Base-by-base conservation (phyloP, 2,329 filamentous ascomycete genomes). In the Hymenoscyphus linearis region DNA sequence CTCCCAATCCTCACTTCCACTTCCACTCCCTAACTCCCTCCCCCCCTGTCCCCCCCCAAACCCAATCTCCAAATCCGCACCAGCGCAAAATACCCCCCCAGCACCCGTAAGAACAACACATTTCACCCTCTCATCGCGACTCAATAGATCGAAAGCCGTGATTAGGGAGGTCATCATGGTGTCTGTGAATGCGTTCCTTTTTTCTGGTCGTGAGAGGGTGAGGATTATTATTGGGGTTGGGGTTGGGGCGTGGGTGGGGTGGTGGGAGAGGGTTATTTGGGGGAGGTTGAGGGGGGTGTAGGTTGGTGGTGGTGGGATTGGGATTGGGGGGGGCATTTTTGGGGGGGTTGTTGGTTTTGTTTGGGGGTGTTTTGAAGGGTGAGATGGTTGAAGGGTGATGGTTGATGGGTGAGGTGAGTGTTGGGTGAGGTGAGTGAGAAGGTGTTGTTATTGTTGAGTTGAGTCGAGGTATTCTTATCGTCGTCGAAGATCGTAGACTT, bases 181-280 rank as follows among this genome's bases (percentile, higher is more conserved):
- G 22, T 79, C 76, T 2, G 85, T 90, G 74, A 90, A 90, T 63
- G 85, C 87, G 80, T 91, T 90, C 75, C 86, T 79, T 62, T 84
- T 84, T 12, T 76, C 73, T 0, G 87, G 88, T 18, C 88, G 83
- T 75, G 88, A 79, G 47, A 90, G 80, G 2, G 82, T 82, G 36
- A 90, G 73, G 64, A 89, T 72, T 56, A 90, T 79, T 57, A 89
- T 79, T 16, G 81, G 80, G 0, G 86, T 89, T 14, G 82, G 80
- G 2, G 79, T 75, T 12, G 80, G 72, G 0, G 86, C 83, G 9
- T 75, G 74, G 2, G 72, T 61, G 0, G 81, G 81, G 65, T 82
- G 75, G 68, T 84, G 81, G 53, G 76, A 77, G 68, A 83, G 70
- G 54, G 72, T 74, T 67, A 84, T 74, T 44, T 79, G 71, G 2